phyloP scores from a whole-genome alignment of 2,329 filamentous ascomycete genomes.

The Knufia petricola region DNA sequence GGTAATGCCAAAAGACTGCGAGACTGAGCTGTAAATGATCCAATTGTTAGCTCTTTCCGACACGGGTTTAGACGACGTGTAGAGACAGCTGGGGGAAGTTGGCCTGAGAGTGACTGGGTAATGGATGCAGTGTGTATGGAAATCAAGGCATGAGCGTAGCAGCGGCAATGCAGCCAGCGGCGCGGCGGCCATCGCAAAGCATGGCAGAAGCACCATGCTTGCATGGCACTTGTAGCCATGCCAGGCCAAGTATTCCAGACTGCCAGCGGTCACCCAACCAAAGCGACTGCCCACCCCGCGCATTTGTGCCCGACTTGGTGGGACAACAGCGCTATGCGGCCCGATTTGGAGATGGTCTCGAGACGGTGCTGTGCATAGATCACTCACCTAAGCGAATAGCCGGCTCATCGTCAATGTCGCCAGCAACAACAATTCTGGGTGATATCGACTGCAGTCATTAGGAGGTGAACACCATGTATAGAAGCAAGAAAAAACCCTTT shows the following conservation, averaged over 20 bases:
- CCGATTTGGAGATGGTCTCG: neutral
- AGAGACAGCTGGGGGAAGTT: neutral
- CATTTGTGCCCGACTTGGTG: neutral
- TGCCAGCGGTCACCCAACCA: neutral
- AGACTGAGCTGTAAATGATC: neutral
- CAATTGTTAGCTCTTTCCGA: neutral
- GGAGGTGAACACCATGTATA: neutral
- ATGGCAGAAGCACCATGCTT: neutral
- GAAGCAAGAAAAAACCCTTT: neutral
- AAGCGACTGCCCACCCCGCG: neutral
- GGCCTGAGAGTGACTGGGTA: neutral
- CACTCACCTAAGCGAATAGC: constrained; percentile 1
- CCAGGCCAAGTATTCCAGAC: neutral
- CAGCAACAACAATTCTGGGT: neutral
- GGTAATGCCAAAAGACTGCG: neutral
- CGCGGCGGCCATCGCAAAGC: neutral
- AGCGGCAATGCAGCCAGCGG: neutral
- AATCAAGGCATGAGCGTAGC: neutral
- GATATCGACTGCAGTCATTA: no score
- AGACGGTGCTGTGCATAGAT: neutral
- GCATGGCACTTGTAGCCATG: neutral
- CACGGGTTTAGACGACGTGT: neutral
- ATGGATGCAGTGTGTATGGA: neutral
- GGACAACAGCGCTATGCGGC: constrained; percentile 1
- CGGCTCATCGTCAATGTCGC: neutral